These are phyloP conservation scores for Miscanthus lutarioriparius DNA, from an alignment of 176 grass and related monocot genomes.

Conservation along the genomic window DNA sequence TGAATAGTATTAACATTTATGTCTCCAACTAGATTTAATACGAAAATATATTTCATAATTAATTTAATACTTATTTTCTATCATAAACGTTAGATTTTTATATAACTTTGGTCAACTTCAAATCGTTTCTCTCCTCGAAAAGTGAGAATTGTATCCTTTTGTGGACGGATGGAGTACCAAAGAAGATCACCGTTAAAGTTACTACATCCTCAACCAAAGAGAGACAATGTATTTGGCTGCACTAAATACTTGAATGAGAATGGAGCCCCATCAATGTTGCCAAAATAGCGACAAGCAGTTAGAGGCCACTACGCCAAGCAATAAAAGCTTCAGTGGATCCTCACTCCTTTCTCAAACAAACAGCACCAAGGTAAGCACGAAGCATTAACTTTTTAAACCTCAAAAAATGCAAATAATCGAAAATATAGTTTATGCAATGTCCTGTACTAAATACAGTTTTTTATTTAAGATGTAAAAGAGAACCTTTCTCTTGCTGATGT, in stretches of 20 bases:
- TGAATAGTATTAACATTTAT: not conserved
- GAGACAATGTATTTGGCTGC: not conserved
- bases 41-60: too few species aligned
- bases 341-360: not conserved
- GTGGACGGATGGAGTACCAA: not conserved
- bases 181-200: not conserved
- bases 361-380: not conserved
- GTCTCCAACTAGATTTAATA: not conserved
- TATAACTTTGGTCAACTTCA: not conserved
- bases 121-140: not conserved
- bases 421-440: not conserved
- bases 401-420: not conserved
- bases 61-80: not conserved
- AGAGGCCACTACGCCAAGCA: not conserved
- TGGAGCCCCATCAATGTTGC: not conserved
- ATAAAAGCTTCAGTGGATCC: not conserved
- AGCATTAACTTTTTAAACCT: not conserved
- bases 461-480: not conserved
- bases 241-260: not conserved
- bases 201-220: slow-evolving; percentile 4
- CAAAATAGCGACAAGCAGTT: not conserved
- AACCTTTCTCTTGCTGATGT: not conserved
- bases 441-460: not conserved
- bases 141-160: not conserved
- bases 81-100: not conserved